Evolutionary conservation across 1,139 yeast genomes (phyloP).

Genomic region (Lodderomyces theae): DNA sequence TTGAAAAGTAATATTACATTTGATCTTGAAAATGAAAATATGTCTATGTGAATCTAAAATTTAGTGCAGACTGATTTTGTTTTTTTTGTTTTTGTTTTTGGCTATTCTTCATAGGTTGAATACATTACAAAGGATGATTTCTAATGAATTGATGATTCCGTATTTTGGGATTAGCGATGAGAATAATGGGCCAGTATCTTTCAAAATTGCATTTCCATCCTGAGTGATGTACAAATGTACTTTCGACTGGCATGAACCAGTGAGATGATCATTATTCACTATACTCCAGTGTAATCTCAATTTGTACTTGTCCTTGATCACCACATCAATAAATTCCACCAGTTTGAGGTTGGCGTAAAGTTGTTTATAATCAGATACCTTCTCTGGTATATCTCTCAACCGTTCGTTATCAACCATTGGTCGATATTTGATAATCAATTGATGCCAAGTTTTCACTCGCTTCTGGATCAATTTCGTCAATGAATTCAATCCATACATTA

Average conservation of each 20-base stretch:
- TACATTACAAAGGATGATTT: conserved; percentile 22
- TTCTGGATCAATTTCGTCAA: conserved; percentile 25
- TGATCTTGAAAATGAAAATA: conserved; percentile 27
- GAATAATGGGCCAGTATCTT: conserved; percentile 19
- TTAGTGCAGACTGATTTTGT: too few relatives aligned
- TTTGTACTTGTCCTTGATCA: conserved; percentile 12
- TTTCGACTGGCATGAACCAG: conserved; percentile 29
- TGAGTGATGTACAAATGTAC: conserved; percentile 15
- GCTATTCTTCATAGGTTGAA: conserved; percentile 16
- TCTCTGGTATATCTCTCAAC: conserved; percentile 8
- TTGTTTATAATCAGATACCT: conserved; percentile 17
- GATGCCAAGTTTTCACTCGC: conserved; percentile 21
- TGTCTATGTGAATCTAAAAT: conserved; percentile 3
- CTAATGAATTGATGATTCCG: conserved; percentile 27
- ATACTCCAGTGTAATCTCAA: conserved; percentile 30
- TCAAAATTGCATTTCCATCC: conserved; percentile 11
- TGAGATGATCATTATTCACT: conserved; percentile 19
- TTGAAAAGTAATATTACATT: conserved; percentile 16
- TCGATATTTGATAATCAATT: conserved; percentile 19
- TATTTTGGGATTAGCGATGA: conserved; percentile 21
- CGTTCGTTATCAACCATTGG: conserved; percentile 12
- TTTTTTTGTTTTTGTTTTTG: too few relatives aligned
- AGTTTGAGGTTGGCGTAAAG: conserved; percentile 22
- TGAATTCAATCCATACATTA: conserved; percentile 34
- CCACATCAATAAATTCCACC: conserved; percentile 20